Percentiles rank a stretch among this genome's conserved stretches.
These are phyloP conservation scores for Medicago arabica DNA, from an alignment of 306 rosid genomes.

Conservation along the genomic window DNA sequence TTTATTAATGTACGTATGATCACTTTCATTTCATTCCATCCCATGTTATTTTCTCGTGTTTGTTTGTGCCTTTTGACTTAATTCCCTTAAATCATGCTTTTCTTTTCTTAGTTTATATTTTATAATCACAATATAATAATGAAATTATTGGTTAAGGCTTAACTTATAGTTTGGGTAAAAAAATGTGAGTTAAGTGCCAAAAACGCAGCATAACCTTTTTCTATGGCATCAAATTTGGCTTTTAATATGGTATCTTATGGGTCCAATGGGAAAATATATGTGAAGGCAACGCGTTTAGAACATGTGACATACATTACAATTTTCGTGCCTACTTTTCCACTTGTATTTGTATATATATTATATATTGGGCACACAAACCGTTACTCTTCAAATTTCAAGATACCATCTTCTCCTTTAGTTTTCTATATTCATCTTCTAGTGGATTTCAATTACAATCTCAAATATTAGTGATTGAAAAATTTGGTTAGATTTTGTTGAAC, in stretches of 20 bases:
- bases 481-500: slow-evolving; percentile 47
- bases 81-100: slow-evolving; percentile 24
- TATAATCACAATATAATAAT: not conserved
- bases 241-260: slow-evolving; percentile 50
- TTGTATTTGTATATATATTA: slow-evolving; percentile 15
- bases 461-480: slow-evolving; percentile 19
- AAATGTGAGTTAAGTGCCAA: slow-evolving; percentile 50
- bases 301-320: slow-evolving; percentile 83
- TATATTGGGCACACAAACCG: slow-evolving; percentile 7
- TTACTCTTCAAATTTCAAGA: slow-evolving; percentile 40
- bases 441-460: slow-evolving; percentile 20
- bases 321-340: slow-evolving; percentile 55
- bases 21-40: not conserved
- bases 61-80: slow-evolving; percentile 45
- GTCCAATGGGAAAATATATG: slow-evolving; percentile 40
- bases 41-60: slow-evolving; percentile 46
- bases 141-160: slow-evolving; percentile 7
- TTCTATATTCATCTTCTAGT: slow-evolving; percentile 25
- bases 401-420: slow-evolving; percentile 13
- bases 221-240: slow-evolving; percentile 68
- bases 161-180: not conserved
- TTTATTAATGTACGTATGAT: slow-evolving; percentile 46
- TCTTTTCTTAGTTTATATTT: not conserved
- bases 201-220: slow-evolving; percentile 67
- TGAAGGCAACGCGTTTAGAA: slow-evolving; percentile 58